phyloP scores from a whole-genome alignment of 148 eudicot species.

The Linanthus parryae region DNA sequence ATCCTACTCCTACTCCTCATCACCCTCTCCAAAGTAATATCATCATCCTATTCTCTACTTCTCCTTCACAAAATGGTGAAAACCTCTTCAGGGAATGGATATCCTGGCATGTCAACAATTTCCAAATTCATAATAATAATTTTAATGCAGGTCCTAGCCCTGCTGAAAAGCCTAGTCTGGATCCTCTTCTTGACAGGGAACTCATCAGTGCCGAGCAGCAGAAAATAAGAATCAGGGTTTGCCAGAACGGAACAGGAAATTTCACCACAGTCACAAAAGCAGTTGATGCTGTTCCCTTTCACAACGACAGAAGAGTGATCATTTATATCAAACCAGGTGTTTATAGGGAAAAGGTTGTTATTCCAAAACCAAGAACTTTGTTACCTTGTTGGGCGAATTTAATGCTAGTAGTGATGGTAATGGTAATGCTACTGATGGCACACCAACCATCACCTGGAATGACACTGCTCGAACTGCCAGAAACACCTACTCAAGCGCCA shows the following conservation, averaged over 20 bases:
- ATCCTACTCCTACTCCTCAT: not conserved
- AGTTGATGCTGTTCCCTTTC: conserved; percentile 23
- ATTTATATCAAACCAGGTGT: conserved; percentile 37
- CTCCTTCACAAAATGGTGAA: not conserved
- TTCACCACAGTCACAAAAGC: conserved; percentile 41
- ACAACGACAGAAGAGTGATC: conserved; percentile 32
- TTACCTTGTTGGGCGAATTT: too few relatives aligned
- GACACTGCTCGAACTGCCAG: conserved; percentile 34
- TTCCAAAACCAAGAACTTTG: conserved; percentile 38
- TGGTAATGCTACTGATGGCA: conserved; percentile 27
- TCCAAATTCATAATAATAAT: conserved; percentile 11
- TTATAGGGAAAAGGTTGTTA: conserved; percentile 61
- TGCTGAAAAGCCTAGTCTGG: not conserved
- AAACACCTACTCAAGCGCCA: conserved; percentile 47
- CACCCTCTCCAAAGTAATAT: not conserved
- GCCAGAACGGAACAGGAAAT: conserved; percentile 41
- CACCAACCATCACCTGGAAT: conserved; percentile 60
- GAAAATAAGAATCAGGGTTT: conserved; percentile 20
- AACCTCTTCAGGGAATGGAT: conserved; percentile 33
- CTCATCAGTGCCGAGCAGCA: conserved; percentile 39
- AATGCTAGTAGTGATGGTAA: conserved; percentile 40
- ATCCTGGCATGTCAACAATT: conserved; percentile 35
- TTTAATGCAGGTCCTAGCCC: not conserved
- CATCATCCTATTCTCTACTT: too few relatives aligned
- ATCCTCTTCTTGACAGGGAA: conserved; percentile 18